A percentile compares a stretch with the other conserved stretches of the same genome.
These are phyloP conservation scores for Penicillium cinerascens DNA, from an alignment of 495 filamentous ascomycete species.

Conservation along the genomic window DNA sequence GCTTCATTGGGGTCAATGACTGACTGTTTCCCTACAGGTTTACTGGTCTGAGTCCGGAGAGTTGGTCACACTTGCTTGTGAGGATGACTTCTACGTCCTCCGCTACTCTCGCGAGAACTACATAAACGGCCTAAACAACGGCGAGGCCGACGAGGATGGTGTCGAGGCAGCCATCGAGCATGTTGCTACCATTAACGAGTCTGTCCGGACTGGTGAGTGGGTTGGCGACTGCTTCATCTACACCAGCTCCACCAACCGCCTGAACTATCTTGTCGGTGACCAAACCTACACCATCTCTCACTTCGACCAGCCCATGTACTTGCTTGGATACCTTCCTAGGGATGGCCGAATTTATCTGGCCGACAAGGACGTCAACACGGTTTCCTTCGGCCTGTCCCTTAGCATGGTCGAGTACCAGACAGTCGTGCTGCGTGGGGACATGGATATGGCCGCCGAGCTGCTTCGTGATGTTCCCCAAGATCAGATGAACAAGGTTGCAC, in stretches of 20 bases:
- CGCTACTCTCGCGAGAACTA: conserved; percentile 88
- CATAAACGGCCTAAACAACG: conserved; percentile 72
- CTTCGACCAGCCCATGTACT: conserved; percentile 92
- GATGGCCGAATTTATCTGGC: conserved; percentile 90
- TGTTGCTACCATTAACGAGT: conserved; percentile 91
- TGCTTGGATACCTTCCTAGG: conserved; percentile 90
- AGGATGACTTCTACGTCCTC: conserved; percentile 93
- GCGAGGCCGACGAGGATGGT: conserved; percentile 87
- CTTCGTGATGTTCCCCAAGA: conserved; percentile 78
- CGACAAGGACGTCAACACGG: conserved; percentile 90
- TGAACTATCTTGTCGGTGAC: conserved; percentile 98
- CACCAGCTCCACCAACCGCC: conserved; percentile 90
- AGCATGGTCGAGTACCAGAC: conserved; percentile 98
- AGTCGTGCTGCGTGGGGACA: conserved; percentile 88
- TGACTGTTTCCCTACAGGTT: conserved; percentile 50
- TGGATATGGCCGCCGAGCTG: conserved; percentile 85
- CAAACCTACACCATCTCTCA: conserved; percentile 98
- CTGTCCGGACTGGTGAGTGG: conserved; percentile 93
- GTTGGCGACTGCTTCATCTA: conserved; percentile 99
- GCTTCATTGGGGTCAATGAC: conserved; percentile 8
- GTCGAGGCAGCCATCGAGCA: conserved; percentile 97
- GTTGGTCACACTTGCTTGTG: conserved; percentile 86
- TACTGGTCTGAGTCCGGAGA: conserved; percentile 98
- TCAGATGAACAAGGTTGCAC: conserved; percentile 94
- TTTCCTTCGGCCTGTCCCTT: conserved; percentile 87